Conservation (phyloP, 495 filamentous ascomycete genomes). For the Trichoderma parareesei region DNA sequence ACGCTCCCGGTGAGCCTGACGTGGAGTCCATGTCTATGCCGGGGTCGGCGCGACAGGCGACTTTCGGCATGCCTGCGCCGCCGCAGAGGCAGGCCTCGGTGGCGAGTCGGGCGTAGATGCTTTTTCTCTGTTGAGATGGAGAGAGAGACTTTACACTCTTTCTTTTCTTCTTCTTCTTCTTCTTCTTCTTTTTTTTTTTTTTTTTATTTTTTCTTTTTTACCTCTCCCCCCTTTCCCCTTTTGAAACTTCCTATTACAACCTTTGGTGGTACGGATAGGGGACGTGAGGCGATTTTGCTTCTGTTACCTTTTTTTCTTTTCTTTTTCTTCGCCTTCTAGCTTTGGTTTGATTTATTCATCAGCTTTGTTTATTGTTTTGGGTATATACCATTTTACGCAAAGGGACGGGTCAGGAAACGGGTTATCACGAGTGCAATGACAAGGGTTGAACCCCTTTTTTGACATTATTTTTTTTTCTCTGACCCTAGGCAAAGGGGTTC, state of each 20-base stretch:
- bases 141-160: background rate
- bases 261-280: background rate
- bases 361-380: background rate
- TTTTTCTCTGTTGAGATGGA: background rate
- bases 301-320: background rate
- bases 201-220: background rate
- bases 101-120: conserved; percentile 29
- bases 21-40: conserved; percentile 23
- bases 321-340: background rate
- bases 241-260: no score
- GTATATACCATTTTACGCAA: background rate
- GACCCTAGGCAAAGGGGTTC: no score
- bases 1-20: conserved; percentile 40
- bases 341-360: no score
- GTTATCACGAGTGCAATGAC: background rate
- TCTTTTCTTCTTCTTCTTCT: background rate
- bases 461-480: background rate
- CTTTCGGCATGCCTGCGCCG: conserved; percentile 33
- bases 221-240: no score
- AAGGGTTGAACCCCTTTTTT: background rate
- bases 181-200: no score
- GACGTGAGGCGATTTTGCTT: background rate
- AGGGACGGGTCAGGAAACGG: background rate
- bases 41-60: conserved; percentile 31
- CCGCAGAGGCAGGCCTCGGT: conserved; percentile 36